These are phyloP conservation scores for Dipteronia dyeriana DNA, from an alignment of 345 rosid genomes.

Conservation along the genomic window DNA sequence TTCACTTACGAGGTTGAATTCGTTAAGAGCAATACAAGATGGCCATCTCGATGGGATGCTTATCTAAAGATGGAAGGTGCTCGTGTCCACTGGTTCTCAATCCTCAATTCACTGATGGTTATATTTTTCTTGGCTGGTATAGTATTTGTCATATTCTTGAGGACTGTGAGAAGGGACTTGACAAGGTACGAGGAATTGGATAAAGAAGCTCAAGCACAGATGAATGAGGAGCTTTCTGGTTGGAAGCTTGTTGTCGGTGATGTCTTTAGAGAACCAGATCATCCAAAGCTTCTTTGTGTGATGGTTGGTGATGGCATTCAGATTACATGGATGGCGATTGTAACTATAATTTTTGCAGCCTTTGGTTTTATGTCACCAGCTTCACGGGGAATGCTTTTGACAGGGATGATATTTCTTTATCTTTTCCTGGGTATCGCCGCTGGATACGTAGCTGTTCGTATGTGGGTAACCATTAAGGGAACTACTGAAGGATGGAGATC, in stretches of 20 bases:
- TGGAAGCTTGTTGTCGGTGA: conserved; percentile 94
- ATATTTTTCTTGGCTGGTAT: conserved; percentile 76
- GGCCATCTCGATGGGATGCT: conserved; percentile 94
- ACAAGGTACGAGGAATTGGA: conserved; percentile 81
- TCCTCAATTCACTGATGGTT: conserved; percentile 77
- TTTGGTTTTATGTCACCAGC: conserved; percentile 87
- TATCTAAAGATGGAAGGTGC: conserved; percentile 90
- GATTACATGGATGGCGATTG: conserved; percentile 79
- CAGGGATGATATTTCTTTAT: conserved; percentile 81
- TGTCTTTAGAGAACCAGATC: conserved; percentile 80
- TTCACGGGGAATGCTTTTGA: conserved; percentile 82
- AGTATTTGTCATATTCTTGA: conserved; percentile 74
- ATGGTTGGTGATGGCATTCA: conserved; percentile 80
- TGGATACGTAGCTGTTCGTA: conserved; percentile 68
- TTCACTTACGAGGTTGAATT: conserved; percentile 85
- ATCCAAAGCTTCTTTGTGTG: conserved; percentile 68
- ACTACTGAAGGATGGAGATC: conserved; percentile 78
- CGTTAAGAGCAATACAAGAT: conserved; percentile 66
- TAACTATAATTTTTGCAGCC: conserved; percentile 77
- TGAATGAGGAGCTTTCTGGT: conserved; percentile 86
- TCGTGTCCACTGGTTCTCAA: conserved; percentile 86
- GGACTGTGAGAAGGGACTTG: conserved; percentile 85
- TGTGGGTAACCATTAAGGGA: conserved; percentile 80
- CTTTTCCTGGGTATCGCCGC: conserved; percentile 73
- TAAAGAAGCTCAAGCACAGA: conserved; percentile 85